Evolutionary conservation across 805 yeast genomes (phyloP), one percentile per base, ranked within the genome.

Genomic region (Phaffomyces opuntiae): DNA sequence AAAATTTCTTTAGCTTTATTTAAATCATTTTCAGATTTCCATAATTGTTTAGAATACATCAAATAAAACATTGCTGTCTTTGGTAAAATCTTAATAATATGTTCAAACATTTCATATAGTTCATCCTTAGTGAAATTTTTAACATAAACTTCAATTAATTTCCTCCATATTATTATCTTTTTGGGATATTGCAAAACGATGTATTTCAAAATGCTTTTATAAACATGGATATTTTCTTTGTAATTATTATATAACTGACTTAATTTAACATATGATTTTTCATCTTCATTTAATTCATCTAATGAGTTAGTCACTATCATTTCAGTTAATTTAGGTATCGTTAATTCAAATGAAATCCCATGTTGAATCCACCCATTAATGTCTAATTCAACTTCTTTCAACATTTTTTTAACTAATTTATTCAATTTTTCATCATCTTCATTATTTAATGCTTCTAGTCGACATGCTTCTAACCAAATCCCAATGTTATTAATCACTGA

Each of bases 41-140:
- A 80, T 43, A 73, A 67, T 53, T 84, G 90, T 52, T 83, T 82
- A 0, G 95, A 84, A 56, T 77, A 87, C 79, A 82, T 77, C 43
- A 87, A 62, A 63, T 78, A 73, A 38, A 87, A 69, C 12, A 74
- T 56, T 35, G 76, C 78, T 29, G 65, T 59, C 5, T 66, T 54
- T 0, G 85, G 83, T 42, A 81, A 70, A 1, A 69, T 56, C 1
- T 57, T 53, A 0, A 82, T 69, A 1, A 90, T 80, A 49, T 65
- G 62, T 38, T 80, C 79, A 57, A 82, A 81, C 26, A 69, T 70
- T 4, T 62, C 54, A 48, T 68, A 72, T 5, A 79, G 56, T 14
- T 62, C 66, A 0, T 53, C 58, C 31, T 53, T 17, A 11, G 47
- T 46, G 16, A 67, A 61, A 29, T 55, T 40, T 7, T 48, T 40